phyloP scores from a whole-genome alignment of 208 protist genomes.

The Acanthamoeba healyi region DNA sequence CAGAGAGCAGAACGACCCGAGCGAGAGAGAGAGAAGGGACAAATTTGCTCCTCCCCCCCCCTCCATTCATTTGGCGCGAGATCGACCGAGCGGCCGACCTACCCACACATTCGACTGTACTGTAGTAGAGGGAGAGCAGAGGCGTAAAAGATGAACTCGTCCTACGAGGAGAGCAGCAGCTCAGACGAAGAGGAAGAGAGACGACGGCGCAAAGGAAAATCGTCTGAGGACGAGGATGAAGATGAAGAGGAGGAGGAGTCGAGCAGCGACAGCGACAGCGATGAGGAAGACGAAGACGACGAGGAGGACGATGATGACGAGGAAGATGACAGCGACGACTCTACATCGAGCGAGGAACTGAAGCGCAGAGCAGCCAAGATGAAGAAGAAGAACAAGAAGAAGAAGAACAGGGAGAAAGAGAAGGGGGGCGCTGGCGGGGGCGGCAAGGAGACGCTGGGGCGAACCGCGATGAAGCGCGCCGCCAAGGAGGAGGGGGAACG shows the following conservation, averaged over 20 bases:
- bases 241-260: conserved; percentile 22
- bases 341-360: conserved; percentile 14
- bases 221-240: conserved; percentile 29
- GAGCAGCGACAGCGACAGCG: background rate
- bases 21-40: too few species aligned
- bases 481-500: background rate
- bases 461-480: background rate
- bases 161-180: conserved; percentile 42
- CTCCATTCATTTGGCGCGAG: too few species aligned
- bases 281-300: conserved; percentile 19
- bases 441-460: background rate
- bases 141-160: conserved; percentile 6
- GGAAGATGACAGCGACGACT: conserved; percentile 5
- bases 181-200: conserved; percentile 20
- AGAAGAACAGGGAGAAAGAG: background rate
- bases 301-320: conserved; percentile 31
- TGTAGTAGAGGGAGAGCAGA: background rate
- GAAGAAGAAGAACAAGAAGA: background rate
- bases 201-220: background rate
- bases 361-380: background rate
- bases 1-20: too few species aligned
- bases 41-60: too few species aligned
- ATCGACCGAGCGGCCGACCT: too few species aligned
- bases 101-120: background rate
- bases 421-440: too few species aligned